A percentile compares a stretch with the other conserved stretches of the same genome.
Evolutionary conservation across 805 yeast genomes (phyloP).

Genomic region (Ogataea pilisensis): DNA sequence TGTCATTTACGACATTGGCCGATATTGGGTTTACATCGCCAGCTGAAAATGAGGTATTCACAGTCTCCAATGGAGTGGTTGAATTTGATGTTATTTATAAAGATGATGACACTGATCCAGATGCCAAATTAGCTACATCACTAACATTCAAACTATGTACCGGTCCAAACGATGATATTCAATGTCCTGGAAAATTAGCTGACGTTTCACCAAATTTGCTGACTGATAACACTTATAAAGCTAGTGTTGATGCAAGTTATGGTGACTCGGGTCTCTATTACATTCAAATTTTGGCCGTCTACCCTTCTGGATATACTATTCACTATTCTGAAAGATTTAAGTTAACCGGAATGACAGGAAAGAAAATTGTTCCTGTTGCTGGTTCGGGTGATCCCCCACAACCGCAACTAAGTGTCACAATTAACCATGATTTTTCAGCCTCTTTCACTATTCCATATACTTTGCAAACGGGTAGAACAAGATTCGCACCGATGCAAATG

Average conservation of each 20-base stretch:
- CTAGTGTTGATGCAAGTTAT: conserved; percentile 37
- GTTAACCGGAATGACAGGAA: conserved; percentile 70
- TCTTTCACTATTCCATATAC: conserved; percentile 72
- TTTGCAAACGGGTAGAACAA: conserved; percentile 68
- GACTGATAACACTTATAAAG: conserved; percentile 35
- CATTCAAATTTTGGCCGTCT: conserved; percentile 60
- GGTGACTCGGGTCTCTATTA: conserved; percentile 67
- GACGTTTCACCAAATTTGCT: conserved; percentile 30
- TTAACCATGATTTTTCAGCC: conserved; percentile 39
- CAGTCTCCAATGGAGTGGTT: conserved; percentile 36
- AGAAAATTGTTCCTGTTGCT: conserved; percentile 47
- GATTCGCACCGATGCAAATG: conserved; percentile 90
- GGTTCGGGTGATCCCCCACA: conserved; percentile 46
- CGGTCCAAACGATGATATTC: conserved; percentile 53
- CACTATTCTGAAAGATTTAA: conserved; percentile 67
- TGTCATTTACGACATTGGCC: conserved; percentile 27
- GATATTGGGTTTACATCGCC: conserved; percentile 48
- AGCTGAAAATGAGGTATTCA: conserved; percentile 33
- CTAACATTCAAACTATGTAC: conserved; percentile 61
- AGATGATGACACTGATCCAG: conserved; percentile 49
- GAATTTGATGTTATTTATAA: conserved; percentile 49
- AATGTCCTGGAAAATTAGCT: conserved; percentile 34
- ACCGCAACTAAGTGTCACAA: conserved; percentile 33
- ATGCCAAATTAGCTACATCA: conserved; percentile 37
- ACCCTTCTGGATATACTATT: conserved; percentile 43